These are phyloP conservation scores for Colletotrichum agaves DNA, from an alignment of 2,329 filamentous ascomycete genomes.

Conservation along the genomic window DNA sequence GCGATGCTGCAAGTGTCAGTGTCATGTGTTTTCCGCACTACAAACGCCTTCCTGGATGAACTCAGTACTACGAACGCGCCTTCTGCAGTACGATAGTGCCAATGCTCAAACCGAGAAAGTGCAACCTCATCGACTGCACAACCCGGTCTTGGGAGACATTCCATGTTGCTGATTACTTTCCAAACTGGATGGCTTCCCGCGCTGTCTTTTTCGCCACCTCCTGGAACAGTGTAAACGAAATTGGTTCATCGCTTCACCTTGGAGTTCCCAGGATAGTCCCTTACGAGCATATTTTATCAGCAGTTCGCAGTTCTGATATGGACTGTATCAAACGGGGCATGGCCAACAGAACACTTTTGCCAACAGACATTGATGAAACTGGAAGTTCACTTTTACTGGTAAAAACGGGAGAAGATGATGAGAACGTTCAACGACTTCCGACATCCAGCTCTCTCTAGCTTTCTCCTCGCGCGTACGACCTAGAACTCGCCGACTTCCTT, in stretches of 20 bases:
- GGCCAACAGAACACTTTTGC: constrained; percentile 4
- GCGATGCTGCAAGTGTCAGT: constrained; percentile 18
- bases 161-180: constrained; percentile 15
- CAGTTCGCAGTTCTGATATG: constrained; percentile 5
- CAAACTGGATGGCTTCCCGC: constrained; percentile 10
- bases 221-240: constrained; percentile 1
- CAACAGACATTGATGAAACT: constrained; percentile 13
- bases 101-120: neutral
- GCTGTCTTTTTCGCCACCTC: constrained; percentile 3
- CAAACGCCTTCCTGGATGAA: constrained; percentile 10
- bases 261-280: constrained; percentile 6
- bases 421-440: too few species aligned
- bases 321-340: constrained; percentile 22
- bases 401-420: too few species aligned
- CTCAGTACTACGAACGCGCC: neutral
- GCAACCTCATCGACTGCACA: neutral
- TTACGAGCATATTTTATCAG: neutral
- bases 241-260: constrained; percentile 1
- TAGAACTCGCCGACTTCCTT: constrained; percentile 1
- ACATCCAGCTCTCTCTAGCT: neutral
- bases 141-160: neutral
- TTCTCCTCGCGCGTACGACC: neutral
- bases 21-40: neutral
- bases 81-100: constrained; percentile 10
- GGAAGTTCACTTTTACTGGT: constrained; percentile 19